Evolutionary conservation across 106 monocot species (phyloP), one percentile per base, ranked within the genome.

Genomic region (Cymbidium sinense): DNA sequence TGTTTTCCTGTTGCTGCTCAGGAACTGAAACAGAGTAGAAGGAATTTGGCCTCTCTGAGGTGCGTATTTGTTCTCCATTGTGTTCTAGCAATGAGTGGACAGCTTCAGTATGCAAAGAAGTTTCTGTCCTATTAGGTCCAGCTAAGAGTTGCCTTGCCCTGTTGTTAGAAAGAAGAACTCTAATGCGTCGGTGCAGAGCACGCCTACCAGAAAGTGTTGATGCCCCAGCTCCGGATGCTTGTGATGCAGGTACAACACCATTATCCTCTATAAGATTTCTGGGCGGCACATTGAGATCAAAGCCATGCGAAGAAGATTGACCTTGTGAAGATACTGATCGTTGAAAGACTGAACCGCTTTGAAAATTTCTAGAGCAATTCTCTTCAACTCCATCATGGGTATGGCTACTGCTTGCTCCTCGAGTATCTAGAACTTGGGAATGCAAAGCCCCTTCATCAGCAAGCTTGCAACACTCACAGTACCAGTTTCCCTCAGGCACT

Each of bases 401-500:
- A 47, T 47, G 47, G 13, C 47, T 47, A 47, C 47, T 17, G 47
- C 47, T 47, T 47, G 76, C 20, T 81, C 34, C 79, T 70, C 78
- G 80, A 44, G 64, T 52, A 64, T 51, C 78, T 13, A 58, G 84
- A 75, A 69, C 35, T 77, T 71, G 86, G 27, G 75, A 34, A 61
- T 79, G 52, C 18, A 80, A 82, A 58, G 73, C 76, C 21, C 76
- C 86, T n/a, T 78, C 82, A 72, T 34, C 83, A 23, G 70, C 81
- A n/a, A 79, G 50, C 33, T 86, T 84, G 78, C 95, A 95, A 20
- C 84, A 83, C 50, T 86, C 88, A 75, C 95, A 95, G 36, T 91
- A 95, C 95, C 95, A 95, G 58, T 91, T 87, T 62, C 95, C 95
- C 78, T 95, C 95, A 13, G 95, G 95, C 20, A 95, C 89, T 81